Conservation (phyloP, 2,329 filamentous ascomycete genomes). For the Botrytis fabae region DNA sequence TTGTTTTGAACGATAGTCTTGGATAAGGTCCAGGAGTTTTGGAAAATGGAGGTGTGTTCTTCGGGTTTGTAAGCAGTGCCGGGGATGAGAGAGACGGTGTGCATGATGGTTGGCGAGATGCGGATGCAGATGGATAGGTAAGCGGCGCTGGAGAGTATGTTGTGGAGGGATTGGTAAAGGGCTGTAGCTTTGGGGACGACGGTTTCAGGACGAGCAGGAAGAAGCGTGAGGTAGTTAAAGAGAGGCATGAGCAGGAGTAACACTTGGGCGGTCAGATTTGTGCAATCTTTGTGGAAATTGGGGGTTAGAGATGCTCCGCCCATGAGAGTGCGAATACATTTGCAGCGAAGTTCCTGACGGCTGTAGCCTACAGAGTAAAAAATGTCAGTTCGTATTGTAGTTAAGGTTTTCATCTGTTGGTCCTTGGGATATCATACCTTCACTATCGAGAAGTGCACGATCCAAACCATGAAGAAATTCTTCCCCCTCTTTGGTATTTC, state of each 20-base stretch:
- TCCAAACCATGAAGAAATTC: slow-evolving; percentile 33
- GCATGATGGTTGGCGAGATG: slow-evolving; percentile 35
- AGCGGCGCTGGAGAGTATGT: slow-evolving; percentile 34
- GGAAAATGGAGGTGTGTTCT: slow-evolving; percentile 29
- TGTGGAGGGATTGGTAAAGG: slow-evolving; percentile 35
- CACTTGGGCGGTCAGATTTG: slow-evolving; percentile 53
- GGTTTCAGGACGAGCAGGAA: slow-evolving; percentile 2
- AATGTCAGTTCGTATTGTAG: slow-evolving; percentile 18
- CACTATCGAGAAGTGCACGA: slow-evolving; percentile 29
- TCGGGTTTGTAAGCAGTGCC: slow-evolving; percentile 28
- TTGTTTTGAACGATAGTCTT: slow-evolving; percentile 23
- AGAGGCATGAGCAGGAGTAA: slow-evolving; percentile 41
- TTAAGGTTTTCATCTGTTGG: neutral
- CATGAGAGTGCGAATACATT: slow-evolving; percentile 31
- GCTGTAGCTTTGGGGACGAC: slow-evolving; percentile 19
- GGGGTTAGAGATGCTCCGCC: slow-evolving; percentile 26
- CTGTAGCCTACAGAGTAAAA: slow-evolving; percentile 30
- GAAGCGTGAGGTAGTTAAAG: slow-evolving; percentile 29
- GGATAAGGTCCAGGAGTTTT: slow-evolving; percentile 21
- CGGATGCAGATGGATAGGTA: slow-evolving; percentile 34
- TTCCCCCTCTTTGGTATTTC: slow-evolving; percentile 29
- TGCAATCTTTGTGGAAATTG: slow-evolving; percentile 47
- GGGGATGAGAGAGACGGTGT: slow-evolving; percentile 27
- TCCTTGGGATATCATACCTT: slow-evolving; percentile 28
- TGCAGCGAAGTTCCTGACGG: slow-evolving; percentile 30